Conservation (phyloP, 1,139 yeast genomes). For the Pichia sp. region DNA sequence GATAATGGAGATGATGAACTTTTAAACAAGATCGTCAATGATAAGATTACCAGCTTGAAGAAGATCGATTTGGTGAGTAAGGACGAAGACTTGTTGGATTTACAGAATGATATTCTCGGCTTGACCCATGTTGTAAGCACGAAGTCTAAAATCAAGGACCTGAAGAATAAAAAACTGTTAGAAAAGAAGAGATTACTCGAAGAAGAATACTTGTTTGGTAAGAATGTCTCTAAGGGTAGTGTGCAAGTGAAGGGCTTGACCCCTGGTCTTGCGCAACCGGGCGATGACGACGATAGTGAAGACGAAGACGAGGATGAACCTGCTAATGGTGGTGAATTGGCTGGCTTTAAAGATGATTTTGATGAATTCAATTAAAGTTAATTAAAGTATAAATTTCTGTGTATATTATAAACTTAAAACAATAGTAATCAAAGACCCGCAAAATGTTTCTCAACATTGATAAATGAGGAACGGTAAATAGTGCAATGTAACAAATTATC, state of each 20-base stretch:
- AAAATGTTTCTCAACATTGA: too few species aligned
- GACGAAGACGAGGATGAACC: conserved; percentile 17
- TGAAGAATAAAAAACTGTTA: conserved; percentile 11
- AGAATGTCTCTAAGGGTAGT: conserved; percentile 43
- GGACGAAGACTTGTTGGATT: conserved; percentile 38
- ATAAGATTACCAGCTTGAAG: conserved; percentile 47
- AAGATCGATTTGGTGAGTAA: conserved; percentile 42
- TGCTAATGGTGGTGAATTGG: conserved; percentile 14
- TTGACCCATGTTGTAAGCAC: conserved; percentile 9
- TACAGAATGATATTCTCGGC: conserved; percentile 22
- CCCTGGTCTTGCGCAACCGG: conserved; percentile 93
- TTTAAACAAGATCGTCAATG: conserved; percentile 46
- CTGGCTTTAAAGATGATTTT: conserved; percentile 26
- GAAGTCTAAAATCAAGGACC: conserved; percentile 8
- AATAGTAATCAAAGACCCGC: too few species aligned
- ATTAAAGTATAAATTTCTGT: too few species aligned
- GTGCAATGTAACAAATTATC: too few species aligned
- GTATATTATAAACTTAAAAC: too few species aligned
- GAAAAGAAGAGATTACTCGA: conserved; percentile 29
- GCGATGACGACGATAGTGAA: conserved; percentile 38
- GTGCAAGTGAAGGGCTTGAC: conserved; percentile 69
- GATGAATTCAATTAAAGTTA: conserved; percentile 28
- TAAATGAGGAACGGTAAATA: too few species aligned
- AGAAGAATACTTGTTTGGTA: conserved; percentile 36
- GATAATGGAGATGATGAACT: conserved; percentile 39